Evolutionary conservation across 176 grass and related monocot species (phyloP).

Genomic region (Triticum aestivum): IWGSC_CS_RefSeq_v2.1 NC_057802.1:51250502-51251001

Average conservation of each 20-base stretch:
- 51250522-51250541: slow-evolving; percentile 37
- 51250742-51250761: background rate
- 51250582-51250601: slow-evolving; percentile 30
- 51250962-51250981: slow-evolving; percentile 31
- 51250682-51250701: slow-evolving; percentile 21
- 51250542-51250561: slow-evolving; percentile 28
- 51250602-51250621: background rate
- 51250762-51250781: slow-evolving; percentile 37
- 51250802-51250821: background rate
- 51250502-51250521: background rate
- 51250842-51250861: background rate
- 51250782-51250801: background rate
- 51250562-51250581: slow-evolving; percentile 19
- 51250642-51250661: background rate
- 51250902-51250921: slow-evolving; percentile 20
- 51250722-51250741: background rate
- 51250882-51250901: background rate
- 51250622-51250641: slow-evolving; percentile 32
- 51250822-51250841: background rate
- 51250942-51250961: slow-evolving; percentile 55
- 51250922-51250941: background rate
- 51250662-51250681: background rate
- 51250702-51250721: slow-evolving; percentile 21
- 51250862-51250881: slow-evolving; percentile 1
- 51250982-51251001: slow-evolving; percentile 32